Evolutionary conservation across 208 protist genomes (phyloP), one percentile per base, ranked within the genome.

Genomic region (Acanthamoeba sp.): DNA sequence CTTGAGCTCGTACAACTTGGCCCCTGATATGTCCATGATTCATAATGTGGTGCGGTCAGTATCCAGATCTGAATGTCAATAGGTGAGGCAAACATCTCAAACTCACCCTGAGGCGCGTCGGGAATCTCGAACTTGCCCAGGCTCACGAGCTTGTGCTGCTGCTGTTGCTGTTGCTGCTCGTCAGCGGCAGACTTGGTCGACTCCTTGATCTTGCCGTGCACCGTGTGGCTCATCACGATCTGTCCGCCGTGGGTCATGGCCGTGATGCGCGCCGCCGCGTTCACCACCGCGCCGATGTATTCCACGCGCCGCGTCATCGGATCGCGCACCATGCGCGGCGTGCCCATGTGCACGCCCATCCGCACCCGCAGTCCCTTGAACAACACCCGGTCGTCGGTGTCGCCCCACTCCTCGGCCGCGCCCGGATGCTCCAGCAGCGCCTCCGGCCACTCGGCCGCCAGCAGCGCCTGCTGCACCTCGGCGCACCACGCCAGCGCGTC

Each of bases 381-480:
- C 24, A 94, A 18, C 57, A 94, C 48, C 7, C 48, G 45, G n/a
- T 94, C 90, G 40, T 94, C 66, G 27, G 64, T 76, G 48, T 92
- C 87, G 57, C 87, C 87, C 87, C 87, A 92, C 48, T 92, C 90
- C 66, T 94, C 90, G 32, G 90, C 90, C 22, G 90, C 90, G 16
- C 59, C 55, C 0, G 91, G 91, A n/a, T 94, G 91, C 14, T 85
- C 91, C 9, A 89, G 57, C 36, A 94, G 36, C 27, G 62, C 71
- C 69, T 71, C 50, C 4, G 91, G 91, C 91, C 91, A 94, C 1
- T 89, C 52, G 5, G 50, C 27, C 5, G 2, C 1, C 5, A 94
- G 36, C n/a, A 94, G 57, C 55, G 52, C 52, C 50, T 52, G 36
- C 50, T 94, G 91, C 24, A 94, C 91, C 0, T 66, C 91, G 27